Evolutionary conservation across 805 yeast genomes (phyloP), one percentile per base, ranked within the genome.

Genomic region (Sungouiozyma ichnusensis): DNA sequence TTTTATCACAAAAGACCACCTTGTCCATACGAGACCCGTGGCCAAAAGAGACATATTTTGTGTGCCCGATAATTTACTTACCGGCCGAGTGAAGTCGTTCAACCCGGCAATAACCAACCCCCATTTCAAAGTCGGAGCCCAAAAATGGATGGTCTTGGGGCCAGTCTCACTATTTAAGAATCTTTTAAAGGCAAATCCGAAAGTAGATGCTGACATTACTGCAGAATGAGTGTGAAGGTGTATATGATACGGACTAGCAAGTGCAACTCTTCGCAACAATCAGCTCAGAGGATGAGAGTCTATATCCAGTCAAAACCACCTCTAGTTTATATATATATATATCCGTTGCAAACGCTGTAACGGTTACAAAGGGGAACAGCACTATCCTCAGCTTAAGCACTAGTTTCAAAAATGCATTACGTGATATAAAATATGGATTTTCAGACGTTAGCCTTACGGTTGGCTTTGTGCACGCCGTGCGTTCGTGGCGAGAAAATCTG

Each of bases 21-120:
- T 78, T 31, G 98, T 90, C 98, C 98, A 90, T 54, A 90, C 86
- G 41, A 77, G 77, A 42, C 97, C 98, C 1, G 98, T 90, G 37
- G 88, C 87, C 53, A 84, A 73, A 44, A 90, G 71, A 1, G 97
- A 94, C 44, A 58, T 46, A 20, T 53, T 57, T 42, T 63, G 67
- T 18, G 95, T 80, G 44, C 97, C 96, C 32, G 92, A 80, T 39
- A 90, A 72, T 55, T 81, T 80, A 57, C 90, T 96, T 33, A 86
- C 95, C 1, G 98, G 97, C 67, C 97, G 80, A 48, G 76, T 72
- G 48, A 82, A 68, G 64, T 90, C 98, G 57, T 73, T 80, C 48
- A 85, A 71, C 44, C 98, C 97, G 14, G 98, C 98, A 52, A 86
- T 54, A 20, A 92, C 97, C 47, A 90, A 71, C 14, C 84, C 72